Conservation (phyloP, 768 basidiomycete species). For the Punctularia strigosozonata region DNA sequence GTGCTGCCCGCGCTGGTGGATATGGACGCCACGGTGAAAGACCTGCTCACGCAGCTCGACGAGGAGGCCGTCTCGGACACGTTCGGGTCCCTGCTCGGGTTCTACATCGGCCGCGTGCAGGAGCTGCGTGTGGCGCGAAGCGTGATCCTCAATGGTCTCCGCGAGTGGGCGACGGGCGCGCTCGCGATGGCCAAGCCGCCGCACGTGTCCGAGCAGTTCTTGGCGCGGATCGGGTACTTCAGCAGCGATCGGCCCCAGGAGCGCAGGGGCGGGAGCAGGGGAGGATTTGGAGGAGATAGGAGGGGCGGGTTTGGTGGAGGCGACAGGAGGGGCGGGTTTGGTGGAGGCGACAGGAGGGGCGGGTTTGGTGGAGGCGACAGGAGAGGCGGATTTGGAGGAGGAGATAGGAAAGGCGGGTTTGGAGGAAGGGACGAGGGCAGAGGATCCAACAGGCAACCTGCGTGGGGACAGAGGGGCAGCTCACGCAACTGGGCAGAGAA, state of each 20-base stretch:
- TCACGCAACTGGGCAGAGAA: no score
- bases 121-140: conserved; percentile 33
- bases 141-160: conserved; percentile 41
- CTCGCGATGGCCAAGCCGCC: conserved; percentile 42
- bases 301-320: neutral
- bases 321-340: neutral
- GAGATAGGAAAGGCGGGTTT: neutral
- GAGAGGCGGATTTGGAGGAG: neutral
- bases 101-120: conserved; percentile 42
- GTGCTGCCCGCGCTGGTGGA: conserved; percentile 11
- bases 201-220: conserved; percentile 34
- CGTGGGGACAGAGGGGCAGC: no score
- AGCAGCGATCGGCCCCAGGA: neutral
- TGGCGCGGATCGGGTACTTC: conserved; percentile 26
- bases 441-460: no score
- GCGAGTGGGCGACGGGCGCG: conserved; percentile 48
- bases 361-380: neutral
- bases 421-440: no score
- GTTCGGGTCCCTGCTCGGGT: conserved; percentile 60
- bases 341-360: neutral
- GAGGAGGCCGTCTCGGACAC: conserved; percentile 43
- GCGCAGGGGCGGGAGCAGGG: neutral
- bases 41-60: conserved; percentile 28
- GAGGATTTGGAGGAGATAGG: neutral
- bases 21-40: conserved; percentile 17